These are phyloP conservation scores for Domatiomyces catenatus DNA, from an alignment of 2,329 filamentous ascomycete genomes.

Conservation along the genomic window DNA sequence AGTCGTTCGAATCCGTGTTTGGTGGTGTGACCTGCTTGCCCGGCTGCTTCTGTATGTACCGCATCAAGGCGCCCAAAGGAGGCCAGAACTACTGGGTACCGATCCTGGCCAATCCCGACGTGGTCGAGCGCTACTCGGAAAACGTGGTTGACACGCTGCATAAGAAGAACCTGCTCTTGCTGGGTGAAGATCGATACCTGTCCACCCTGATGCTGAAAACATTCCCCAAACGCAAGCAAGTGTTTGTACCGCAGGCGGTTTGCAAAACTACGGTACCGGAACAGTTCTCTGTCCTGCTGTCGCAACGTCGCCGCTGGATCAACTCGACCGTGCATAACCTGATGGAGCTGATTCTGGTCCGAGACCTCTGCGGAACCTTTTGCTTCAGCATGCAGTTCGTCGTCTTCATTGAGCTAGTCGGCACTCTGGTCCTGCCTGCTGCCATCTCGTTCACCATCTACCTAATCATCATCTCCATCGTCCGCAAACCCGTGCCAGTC, in stretches of 20 bases:
- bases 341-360: conserved; percentile 90
- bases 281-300: conserved; percentile 77
- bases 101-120: conserved; percentile 92
- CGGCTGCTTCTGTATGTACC: conserved; percentile 99
- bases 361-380: conserved; percentile 94
- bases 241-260: conserved; percentile 94
- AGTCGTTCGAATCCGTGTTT: conserved; percentile 96
- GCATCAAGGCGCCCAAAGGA: conserved; percentile 96
- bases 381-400: conserved; percentile 99
- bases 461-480: conserved; percentile 76
- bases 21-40: conserved; percentile 97
- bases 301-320: conserved; percentile 94
- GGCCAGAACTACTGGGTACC: conserved; percentile 99
- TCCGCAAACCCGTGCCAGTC: conserved; percentile 58
- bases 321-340: conserved; percentile 98
- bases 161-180: conserved; percentile 84
- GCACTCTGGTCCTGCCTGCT: conserved; percentile 84
- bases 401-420: conserved; percentile 85
- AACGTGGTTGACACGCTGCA: conserved; percentile 97
- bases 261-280: conserved; percentile 98
- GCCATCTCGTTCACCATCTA: conserved; percentile 97
- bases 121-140: conserved; percentile 98
- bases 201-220: conserved; percentile 97
- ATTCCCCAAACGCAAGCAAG: conserved; percentile 96
- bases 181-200: conserved; percentile 88